Evolutionary conservation across 2,329 filamentous ascomycete genomes (phyloP).

Genomic region (Penicillium aurantiogriseum): DNA sequence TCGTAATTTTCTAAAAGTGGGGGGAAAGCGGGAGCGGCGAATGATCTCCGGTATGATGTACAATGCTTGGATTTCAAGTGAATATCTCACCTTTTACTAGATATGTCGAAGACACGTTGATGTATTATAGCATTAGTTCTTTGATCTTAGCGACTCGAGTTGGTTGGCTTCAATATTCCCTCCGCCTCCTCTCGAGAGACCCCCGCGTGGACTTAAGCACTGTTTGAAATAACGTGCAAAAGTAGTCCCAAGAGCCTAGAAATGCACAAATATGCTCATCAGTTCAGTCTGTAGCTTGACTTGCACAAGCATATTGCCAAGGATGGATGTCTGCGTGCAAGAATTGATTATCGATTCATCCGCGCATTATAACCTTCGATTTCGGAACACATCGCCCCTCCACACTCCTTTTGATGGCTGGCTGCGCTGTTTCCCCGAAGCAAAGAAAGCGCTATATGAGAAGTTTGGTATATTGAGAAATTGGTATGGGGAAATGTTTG

Average conservation of each 20-base stretch:
- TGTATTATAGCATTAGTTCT: background rate
- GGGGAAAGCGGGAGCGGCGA: conserved; percentile 4
- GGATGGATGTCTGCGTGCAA: background rate
- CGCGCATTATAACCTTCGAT: background rate
- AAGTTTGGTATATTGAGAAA: too few relatives aligned
- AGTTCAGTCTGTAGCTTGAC: too few relatives aligned
- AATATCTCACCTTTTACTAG: background rate
- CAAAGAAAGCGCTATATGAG: too few relatives aligned
- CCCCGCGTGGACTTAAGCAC: background rate
- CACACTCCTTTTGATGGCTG: too few relatives aligned
- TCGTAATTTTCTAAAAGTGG: conserved; percentile 17
- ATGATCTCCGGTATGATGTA: background rate
- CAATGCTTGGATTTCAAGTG: too few relatives aligned
- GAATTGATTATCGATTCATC: background rate
- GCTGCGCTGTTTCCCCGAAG: too few relatives aligned
- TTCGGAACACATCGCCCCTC: background rate
- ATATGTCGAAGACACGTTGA: background rate
- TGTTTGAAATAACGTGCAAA: too few relatives aligned
- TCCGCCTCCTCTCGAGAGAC: background rate
- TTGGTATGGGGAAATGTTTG: too few relatives aligned
- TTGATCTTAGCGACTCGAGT: background rate
- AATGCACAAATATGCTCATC: background rate
- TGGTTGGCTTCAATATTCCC: background rate
- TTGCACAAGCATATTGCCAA: too few relatives aligned
- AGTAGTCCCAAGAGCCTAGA: too few relatives aligned